These are phyloP conservation scores for Amylostereum areolatum DNA, from an alignment of 1,284 basidiomycete genomes.

Conservation along the genomic window DNA sequence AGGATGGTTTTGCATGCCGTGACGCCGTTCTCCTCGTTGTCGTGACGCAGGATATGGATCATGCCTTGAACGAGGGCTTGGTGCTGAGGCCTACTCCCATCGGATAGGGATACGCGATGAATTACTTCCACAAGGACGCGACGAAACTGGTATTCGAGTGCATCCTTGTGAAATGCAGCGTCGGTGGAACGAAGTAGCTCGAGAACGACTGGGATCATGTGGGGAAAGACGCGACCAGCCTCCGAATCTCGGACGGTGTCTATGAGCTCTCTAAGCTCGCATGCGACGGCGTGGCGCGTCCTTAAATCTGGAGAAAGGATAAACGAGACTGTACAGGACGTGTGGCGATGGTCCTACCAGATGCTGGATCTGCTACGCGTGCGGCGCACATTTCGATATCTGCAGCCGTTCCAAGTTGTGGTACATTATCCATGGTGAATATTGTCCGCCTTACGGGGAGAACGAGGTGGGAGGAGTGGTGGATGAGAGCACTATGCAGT, in stretches of 20 bases:
- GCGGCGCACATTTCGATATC: conserved; percentile 68
- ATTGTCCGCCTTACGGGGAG: too few species aligned
- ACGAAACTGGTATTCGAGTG: conserved; percentile 81
- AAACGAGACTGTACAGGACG: conserved; percentile 1
- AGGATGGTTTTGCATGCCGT: conserved; percentile 91
- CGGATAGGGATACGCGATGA: conserved; percentile 82
- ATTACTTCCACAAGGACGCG: conserved; percentile 84
- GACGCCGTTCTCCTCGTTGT: conserved; percentile 96
- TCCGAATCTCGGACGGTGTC: conserved; percentile 83
- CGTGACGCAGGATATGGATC: conserved; percentile 79
- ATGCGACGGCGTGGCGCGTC: conserved; percentile 63
- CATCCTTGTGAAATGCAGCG: conserved; percentile 73
- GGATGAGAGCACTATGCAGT: too few species aligned
- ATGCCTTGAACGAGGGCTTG: conserved; percentile 70
- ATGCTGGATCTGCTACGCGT: conserved; percentile 66
- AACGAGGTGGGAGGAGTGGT: too few species aligned
- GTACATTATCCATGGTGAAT: conserved; percentile 34
- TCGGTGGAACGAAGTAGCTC: conserved; percentile 76
- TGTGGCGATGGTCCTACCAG: conserved; percentile 36
- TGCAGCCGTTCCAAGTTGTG: conserved; percentile 41
- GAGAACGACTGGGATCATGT: conserved; percentile 76
- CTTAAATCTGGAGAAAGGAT: conserved; percentile 48
- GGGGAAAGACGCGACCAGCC: conserved; percentile 64
- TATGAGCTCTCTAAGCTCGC: conserved; percentile 83
- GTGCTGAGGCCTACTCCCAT: conserved; percentile 71